Evolutionary conservation across 148 eudicot genomes (phyloP), one percentile per base, ranked within the genome.

Genomic region (Rhododendron ovatum): DNA sequence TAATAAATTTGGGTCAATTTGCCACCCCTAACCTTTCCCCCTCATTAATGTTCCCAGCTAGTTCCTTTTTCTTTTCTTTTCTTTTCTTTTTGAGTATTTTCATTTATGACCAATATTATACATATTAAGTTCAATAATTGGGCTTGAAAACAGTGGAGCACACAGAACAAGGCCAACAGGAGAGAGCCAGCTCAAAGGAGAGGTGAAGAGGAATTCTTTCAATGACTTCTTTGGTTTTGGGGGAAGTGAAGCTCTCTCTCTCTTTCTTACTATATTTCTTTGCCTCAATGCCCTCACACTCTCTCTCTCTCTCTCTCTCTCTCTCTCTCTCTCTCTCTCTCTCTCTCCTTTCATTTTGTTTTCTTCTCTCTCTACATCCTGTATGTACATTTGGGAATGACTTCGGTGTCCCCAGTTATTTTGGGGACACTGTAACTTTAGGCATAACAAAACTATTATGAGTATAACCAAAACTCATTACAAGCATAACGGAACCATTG

Each of bases 141-240:
- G 63, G 43, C 22, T 37, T 63, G 4, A 26, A 82, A 79, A 43
- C n/a, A 71, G 39, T 11, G 73, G 8, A 14, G 13, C 53, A 81
- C 88, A 82, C 20, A 88, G 75, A 84, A 89, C 85, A 88, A 91
- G 92, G 87, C 98, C 93, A 93, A 92, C 93, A 88, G 86, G 84
- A 73, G 89, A 87, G 57, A 91, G 96, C 91, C 95, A 93, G 85
- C 89, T 39, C 73, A 78, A 67, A 51, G 71, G 26, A 63, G 43
- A 48, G 18, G 47, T 65, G 75, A 9, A 51, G 65, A 14, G 78
- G 28, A 75, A 39, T 26, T 37, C 43, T 51, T 41, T 50, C 30
- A 61, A 87, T 92, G 79, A 48, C 79, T 75, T 75, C 89, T 86
- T 69, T 83, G 82, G 84, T 84, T 86, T 76, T 80, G 79, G 87